These are phyloP conservation scores for Leucocoprinus gongylophorus DNA, from an alignment of 1,284 basidiomycete genomes.

Conservation along the genomic window DNA sequence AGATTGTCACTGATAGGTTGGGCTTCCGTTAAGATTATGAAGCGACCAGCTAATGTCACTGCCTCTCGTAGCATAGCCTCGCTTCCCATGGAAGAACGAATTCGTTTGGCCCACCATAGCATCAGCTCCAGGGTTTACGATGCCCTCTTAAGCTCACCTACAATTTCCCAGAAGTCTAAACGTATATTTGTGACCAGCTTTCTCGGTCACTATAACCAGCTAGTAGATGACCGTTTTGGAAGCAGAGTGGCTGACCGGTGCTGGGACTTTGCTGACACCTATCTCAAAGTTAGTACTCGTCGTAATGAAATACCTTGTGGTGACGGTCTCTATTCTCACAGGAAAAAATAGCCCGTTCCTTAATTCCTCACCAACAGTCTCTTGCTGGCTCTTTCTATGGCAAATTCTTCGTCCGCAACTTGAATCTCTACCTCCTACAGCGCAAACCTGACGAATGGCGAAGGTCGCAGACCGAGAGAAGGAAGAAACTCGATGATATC, in stretches of 20 bases:
- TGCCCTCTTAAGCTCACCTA: conserved; percentile 61
- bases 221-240: conserved; percentile 85
- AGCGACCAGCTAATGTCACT: neutral
- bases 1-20: conserved; percentile 63
- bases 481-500: conserved; percentile 15
- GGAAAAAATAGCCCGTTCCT: conserved; percentile 85
- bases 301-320: neutral
- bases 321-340: conserved; percentile 25
- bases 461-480: conserved; percentile 39
- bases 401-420: conserved; percentile 75
- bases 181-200: conserved; percentile 68
- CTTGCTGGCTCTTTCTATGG: conserved; percentile 77
- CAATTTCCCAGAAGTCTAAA: conserved; percentile 60
- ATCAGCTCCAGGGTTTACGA: conserved; percentile 82
- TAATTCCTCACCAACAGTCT: conserved; percentile 62
- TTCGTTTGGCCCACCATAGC: conserved; percentile 63
- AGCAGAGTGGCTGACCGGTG: conserved; percentile 83
- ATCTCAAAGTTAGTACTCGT: conserved; percentile 63
- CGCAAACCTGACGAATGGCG: conserved; percentile 82
- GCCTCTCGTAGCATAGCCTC: conserved; percentile 46
- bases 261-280: conserved; percentile 85
- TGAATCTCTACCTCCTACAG: conserved; percentile 75
- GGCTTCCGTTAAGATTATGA: conserved; percentile 10
- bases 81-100: conserved; percentile 51
- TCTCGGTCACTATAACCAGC: conserved; percentile 67